Conservation (phyloP, 2,329 filamentous ascomycete species). For the Fusarium subtropicale region DNA sequence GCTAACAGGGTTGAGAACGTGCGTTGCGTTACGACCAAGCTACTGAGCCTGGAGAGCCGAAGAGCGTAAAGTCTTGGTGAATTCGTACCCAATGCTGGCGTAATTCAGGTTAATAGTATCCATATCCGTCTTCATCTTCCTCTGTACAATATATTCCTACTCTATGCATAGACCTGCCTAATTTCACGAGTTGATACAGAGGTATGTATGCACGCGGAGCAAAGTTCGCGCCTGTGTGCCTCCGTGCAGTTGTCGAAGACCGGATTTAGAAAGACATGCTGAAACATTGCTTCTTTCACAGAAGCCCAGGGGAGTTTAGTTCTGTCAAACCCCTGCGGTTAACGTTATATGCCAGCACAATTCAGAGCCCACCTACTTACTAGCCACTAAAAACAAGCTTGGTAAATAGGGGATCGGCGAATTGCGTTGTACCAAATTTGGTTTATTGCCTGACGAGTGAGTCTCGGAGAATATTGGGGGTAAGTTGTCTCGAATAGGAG, state of each 20-base stretch:
- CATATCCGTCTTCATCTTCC: background rate
- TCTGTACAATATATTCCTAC: background rate
- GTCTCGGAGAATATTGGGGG: background rate
- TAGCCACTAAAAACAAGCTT: background rate
- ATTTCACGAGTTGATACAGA: too few species aligned
- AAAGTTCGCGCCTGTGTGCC: background rate
- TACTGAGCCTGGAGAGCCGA: slow-evolving; percentile 1
- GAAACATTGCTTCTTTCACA: slow-evolving; percentile 20
- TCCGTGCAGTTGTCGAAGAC: background rate
- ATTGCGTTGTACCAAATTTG: background rate
- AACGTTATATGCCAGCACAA: slow-evolving; percentile 15
- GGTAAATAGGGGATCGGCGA: background rate
- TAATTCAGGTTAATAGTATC: background rate
- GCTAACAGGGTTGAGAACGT: background rate
- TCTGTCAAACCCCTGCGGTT: background rate
- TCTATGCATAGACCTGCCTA: too few species aligned
- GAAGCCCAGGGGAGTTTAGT: background rate
- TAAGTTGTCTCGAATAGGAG: slow-evolving; percentile 22
- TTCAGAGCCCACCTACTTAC: background rate
- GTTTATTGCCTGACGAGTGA: background rate
- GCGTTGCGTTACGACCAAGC: background rate
- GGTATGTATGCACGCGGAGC: background rate
- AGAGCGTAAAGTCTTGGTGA: slow-evolving; percentile 16
- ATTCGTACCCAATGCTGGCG: background rate
- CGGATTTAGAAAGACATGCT: slow-evolving; percentile 2